Conservation (phyloP, 192 early-diverging fungal genomes). For the Oehlia diaphana region DNA sequence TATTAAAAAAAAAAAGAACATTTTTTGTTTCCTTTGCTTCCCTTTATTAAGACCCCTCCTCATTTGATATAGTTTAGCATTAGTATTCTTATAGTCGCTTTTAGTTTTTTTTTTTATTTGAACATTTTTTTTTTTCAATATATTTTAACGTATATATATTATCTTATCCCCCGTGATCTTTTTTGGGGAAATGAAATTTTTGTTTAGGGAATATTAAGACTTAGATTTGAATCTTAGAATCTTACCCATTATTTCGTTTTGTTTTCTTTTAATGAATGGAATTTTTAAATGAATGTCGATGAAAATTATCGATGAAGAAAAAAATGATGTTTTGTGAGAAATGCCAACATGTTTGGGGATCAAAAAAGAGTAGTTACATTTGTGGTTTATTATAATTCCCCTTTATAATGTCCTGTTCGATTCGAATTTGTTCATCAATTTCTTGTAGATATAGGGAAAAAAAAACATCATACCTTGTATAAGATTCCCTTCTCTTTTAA, state of each 20-base stretch:
- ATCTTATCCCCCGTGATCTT: neutral
- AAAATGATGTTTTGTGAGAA: no score
- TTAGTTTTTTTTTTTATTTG: neutral
- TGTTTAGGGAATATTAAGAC: neutral
- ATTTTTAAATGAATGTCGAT: no score
- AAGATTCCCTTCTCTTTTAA: neutral
- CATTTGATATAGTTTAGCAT: neutral
- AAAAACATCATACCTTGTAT: neutral
- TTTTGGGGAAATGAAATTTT: neutral
- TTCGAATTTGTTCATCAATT: neutral
- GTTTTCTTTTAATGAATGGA: neutral
- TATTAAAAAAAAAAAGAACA: neutral
- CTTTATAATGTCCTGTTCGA: neutral
- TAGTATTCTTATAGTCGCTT: neutral
- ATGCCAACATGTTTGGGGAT: no score
- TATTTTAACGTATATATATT: neutral
- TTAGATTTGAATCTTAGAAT: neutral
- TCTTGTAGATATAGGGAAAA: neutral
- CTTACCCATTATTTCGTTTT: no score
- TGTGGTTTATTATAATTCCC: no score
- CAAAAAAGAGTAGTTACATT: no score
- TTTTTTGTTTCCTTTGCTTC: neutral
- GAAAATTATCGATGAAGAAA: no score
- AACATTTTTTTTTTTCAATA: neutral
- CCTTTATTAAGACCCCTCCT: neutral